Conservation (phyloP, 2,329 filamentous ascomycete species). For the Curvularia spicifera region DNA sequence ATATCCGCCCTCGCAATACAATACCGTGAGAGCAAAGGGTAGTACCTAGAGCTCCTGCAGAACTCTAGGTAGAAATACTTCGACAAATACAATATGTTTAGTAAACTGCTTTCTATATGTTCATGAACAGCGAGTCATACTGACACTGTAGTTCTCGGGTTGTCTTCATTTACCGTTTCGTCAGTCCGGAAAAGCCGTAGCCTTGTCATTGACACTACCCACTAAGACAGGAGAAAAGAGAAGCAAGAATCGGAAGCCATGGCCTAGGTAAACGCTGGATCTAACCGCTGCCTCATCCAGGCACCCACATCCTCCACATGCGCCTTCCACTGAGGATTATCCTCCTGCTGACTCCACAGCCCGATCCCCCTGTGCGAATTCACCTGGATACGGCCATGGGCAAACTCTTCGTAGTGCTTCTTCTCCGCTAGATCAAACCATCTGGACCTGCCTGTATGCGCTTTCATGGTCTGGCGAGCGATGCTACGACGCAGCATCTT, state of each 20-base stretch:
- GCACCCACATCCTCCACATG: constrained; percentile 29
- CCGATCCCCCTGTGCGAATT: constrained; percentile 26
- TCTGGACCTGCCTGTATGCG: constrained; percentile 29
- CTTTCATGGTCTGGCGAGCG: constrained; percentile 40
- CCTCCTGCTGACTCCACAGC: constrained; percentile 33
- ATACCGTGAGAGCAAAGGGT: no score
- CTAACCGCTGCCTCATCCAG: constrained; percentile 40
- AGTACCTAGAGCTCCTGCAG: no score
- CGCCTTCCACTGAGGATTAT: constrained; percentile 12
- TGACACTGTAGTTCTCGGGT: background rate
- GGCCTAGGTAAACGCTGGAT: constrained; percentile 4
- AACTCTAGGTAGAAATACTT: no score
- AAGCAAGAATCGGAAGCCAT: background rate
- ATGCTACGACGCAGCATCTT: constrained; percentile 51
- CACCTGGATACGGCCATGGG: constrained; percentile 29
- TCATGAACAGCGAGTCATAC: background rate
- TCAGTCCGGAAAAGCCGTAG: background rate
- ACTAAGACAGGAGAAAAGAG: background rate
- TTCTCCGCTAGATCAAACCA: constrained; percentile 39
- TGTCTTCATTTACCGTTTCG: background rate
- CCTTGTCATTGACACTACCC: background rate
- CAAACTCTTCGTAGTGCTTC: constrained; percentile 36
- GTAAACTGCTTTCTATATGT: background rate
- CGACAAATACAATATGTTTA: background rate
- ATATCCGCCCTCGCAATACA: background rate